Evolutionary conservation across 495 filamentous ascomycete genomes (phyloP), one percentile per base, ranked within the genome.

Genomic region (Penicillium silybi): DNA sequence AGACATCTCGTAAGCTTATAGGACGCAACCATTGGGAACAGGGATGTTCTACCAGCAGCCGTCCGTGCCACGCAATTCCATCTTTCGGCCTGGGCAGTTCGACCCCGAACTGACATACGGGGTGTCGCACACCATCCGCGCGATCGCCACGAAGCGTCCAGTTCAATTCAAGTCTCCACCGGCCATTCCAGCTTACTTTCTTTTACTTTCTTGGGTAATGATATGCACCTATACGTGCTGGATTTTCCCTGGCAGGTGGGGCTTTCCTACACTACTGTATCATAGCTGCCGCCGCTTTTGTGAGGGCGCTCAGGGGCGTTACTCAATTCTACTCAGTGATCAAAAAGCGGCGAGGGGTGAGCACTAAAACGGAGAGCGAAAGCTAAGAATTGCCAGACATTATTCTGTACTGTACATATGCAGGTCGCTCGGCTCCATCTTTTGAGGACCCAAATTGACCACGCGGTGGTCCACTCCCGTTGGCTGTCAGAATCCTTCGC

Each of bases 341-440:
- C 55, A 63, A 66, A 63, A 63, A 62, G 59, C 63, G 54, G 59
- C 59, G 23, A 66, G 54, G 57, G 59, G 53, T 62, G 59, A 65
- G 63, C 63, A 65, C 63, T 65, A 61, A 63, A 66, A 63, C 62
- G 48, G 61, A 64, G 56, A 63, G 32, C 3, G 32, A 35, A 35
- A 35, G 32, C 32, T 10, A 35, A 35, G 32, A 35, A 8, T 35
- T 3, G 8, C 32, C 32, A 35, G 32, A 35, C 32, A 35, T 35
- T 35, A 35, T 35, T n/a, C 22, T 23, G 22, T 23, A 23, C n/a
- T 23, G 22, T 23, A 23, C 22, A 23, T 23, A 23, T 23, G 22
- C 6, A 6, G 22, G 3, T 23, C 6, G 22, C 22, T 2, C 22
- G 6, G 22, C 3, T 23, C 26, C 9, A 29, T 7, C 26, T 29